A percentile compares a stretch with the other conserved stretches of the same genome.
Evolutionary conservation across 495 filamentous ascomycete species (phyloP).

Genomic region (Talaromyces adpressus): DNA sequence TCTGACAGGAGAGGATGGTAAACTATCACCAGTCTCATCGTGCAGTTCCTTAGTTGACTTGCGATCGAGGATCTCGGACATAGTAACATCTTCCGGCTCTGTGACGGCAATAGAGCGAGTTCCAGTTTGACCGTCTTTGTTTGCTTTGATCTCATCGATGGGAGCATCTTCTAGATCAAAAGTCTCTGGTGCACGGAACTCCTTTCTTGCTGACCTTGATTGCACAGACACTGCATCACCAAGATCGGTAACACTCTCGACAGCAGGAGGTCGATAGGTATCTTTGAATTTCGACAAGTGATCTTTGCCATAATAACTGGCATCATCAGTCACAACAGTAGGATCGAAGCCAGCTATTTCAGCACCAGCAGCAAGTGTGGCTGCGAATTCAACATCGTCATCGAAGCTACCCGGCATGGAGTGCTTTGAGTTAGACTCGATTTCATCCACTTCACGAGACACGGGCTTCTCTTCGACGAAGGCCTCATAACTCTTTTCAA

Average conservation of each 20-base stretch:
- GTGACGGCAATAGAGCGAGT: neutral
- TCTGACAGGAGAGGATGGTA: conserved; percentile 18
- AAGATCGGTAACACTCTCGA: conserved; percentile 15
- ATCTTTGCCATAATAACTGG: conserved; percentile 52
- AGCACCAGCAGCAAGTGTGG: conserved; percentile 62
- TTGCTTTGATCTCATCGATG: neutral
- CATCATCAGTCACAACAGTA: conserved; percentile 61
- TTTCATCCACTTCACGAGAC: conserved; percentile 2
- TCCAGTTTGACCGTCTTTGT: neutral
- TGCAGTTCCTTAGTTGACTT: neutral
- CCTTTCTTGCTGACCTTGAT: neutral
- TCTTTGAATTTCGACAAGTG: conserved; percentile 51
- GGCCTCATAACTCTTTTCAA: conserved; percentile 15
- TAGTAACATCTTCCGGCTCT: neutral
- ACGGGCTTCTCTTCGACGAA: conserved; percentile 13
- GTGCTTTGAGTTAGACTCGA: conserved; percentile 6
- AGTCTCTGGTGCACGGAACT: neutral
- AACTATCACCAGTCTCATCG: conserved; percentile 11
- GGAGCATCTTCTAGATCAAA: neutral
- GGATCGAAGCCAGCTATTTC: conserved; percentile 64
- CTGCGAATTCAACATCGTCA: conserved; percentile 62
- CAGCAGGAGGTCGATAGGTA: conserved; percentile 36
- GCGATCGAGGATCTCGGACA: neutral
- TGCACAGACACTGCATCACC: neutral
- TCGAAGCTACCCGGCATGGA: conserved; percentile 44